Conservation (phyloP, 2,329 filamentous ascomycete species). For the Colletotrichum karsti region DNA sequence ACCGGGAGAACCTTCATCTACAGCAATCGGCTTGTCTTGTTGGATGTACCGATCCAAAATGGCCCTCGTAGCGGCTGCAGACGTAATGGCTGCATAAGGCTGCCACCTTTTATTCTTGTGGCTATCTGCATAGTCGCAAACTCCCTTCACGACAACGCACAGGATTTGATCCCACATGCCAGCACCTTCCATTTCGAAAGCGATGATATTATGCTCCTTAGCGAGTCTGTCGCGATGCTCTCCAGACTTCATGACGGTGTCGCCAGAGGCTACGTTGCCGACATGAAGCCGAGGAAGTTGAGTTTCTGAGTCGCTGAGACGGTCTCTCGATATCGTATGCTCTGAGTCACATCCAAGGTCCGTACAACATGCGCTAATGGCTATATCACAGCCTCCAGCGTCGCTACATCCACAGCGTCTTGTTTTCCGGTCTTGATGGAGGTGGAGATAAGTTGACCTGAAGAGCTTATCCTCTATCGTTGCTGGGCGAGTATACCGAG, state of each 20-base stretch:
- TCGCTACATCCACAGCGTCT: neutral
- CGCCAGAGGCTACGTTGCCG: conserved; percentile 47
- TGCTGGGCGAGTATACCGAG: neutral
- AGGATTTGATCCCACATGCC: conserved; percentile 42
- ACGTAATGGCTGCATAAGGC: conserved; percentile 25
- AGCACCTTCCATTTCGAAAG: conserved; percentile 45
- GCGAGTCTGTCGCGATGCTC: conserved; percentile 44
- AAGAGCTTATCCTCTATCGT: neutral
- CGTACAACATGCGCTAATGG: neutral
- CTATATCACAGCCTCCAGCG: neutral
- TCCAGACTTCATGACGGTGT: conserved; percentile 49
- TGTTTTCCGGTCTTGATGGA: neutral
- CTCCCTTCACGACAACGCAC: conserved; percentile 46
- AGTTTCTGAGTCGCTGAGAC: neutral
- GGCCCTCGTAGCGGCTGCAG: conserved; percentile 22
- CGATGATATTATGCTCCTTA: conserved; percentile 33
- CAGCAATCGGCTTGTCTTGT: neutral
- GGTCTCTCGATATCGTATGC: neutral
- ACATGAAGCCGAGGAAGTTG: conserved; percentile 26
- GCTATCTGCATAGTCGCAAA: conserved; percentile 47
- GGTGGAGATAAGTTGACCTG: neutral
- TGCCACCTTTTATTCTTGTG: conserved; percentile 40
- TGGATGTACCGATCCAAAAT: neutral
- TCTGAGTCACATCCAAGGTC: neutral
- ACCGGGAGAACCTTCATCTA: no score